Evolutionary conservation across 1,139 yeast genomes (phyloP).

Genomic region (Yamadazyma triangularis): DNA sequence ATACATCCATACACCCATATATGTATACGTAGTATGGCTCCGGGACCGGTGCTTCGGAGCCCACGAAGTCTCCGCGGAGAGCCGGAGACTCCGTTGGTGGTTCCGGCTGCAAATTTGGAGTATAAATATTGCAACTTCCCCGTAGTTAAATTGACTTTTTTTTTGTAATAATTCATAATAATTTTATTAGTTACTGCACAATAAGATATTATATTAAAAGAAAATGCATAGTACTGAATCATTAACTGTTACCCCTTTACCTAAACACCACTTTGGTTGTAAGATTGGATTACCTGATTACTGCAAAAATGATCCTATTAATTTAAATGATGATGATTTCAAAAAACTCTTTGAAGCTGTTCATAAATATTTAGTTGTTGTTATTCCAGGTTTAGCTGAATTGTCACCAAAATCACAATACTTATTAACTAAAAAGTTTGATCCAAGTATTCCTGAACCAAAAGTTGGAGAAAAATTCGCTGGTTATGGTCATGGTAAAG

Average conservation of each 20-base stretch:
- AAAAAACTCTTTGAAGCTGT: constrained; percentile 58
- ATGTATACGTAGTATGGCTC: background rate
- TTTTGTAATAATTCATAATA: too few species aligned
- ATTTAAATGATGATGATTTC: constrained; percentile 62
- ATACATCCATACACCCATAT: too few species aligned
- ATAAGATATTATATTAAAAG: background rate
- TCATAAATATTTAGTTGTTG: constrained; percentile 62
- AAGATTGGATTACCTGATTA: constrained; percentile 58
- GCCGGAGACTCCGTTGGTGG: background rate
- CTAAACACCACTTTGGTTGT: constrained; percentile 62
- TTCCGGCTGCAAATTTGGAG: too few species aligned
- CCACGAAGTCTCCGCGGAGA: background rate
- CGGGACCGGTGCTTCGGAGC: too few species aligned
- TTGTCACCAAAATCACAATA: constrained; percentile 73
- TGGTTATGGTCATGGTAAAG: constrained; percentile 80
- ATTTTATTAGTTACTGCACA: background rate
- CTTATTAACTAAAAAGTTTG: constrained; percentile 67
- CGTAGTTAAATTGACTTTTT: too few species aligned
- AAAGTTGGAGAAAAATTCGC: constrained; percentile 40
- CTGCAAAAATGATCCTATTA: constrained; percentile 68
- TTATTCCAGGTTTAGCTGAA: constrained; percentile 64
- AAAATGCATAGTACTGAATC: constrained; percentile 17
- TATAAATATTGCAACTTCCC: too few species aligned
- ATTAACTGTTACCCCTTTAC: constrained; percentile 43
- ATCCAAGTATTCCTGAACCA: constrained; percentile 59